These are phyloP conservation scores for Eremochloa ophiuroides DNA, from an alignment of 176 grass and related monocot species.

Conservation along the genomic window DNA sequence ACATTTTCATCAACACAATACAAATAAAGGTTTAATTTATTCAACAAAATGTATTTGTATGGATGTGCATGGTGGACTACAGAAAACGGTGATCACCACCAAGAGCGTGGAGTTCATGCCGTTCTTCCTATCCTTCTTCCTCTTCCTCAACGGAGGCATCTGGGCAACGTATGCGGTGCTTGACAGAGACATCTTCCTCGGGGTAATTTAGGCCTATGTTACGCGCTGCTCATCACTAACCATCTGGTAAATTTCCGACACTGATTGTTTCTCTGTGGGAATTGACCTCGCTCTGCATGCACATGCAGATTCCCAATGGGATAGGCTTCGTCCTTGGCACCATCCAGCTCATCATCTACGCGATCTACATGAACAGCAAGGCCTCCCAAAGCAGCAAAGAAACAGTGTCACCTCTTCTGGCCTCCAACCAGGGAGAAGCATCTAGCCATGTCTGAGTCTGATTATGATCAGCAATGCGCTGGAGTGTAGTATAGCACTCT, in stretches of 20 bases:
- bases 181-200: conserved; percentile 54
- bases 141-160: conserved; percentile 70
- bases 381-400: conserved; percentile 10
- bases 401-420: conserved; percentile 3
- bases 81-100: conserved; percentile 59
- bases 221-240: neutral
- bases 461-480: neutral
- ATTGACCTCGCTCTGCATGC: neutral
- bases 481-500: neutral
- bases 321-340: conserved; percentile 56
- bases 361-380: conserved; percentile 42
- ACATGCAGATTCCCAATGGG: conserved; percentile 54
- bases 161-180: conserved; percentile 59
- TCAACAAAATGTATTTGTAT: neutral
- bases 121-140: conserved; percentile 68
- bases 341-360: conserved; percentile 62
- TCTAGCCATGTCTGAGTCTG: conserved; percentile 13
- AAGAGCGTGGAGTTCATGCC: conserved; percentile 79
- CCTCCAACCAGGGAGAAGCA: neutral
- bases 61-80: neutral
- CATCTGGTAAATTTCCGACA: neutral
- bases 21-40: neutral
- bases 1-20: neutral
- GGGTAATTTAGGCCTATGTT: conserved; percentile 31
- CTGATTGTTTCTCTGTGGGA: neutral